phyloP scores from a whole-genome alignment of 2,329 filamentous ascomycete genomes.

The Fusarium sublunatum region DNA sequence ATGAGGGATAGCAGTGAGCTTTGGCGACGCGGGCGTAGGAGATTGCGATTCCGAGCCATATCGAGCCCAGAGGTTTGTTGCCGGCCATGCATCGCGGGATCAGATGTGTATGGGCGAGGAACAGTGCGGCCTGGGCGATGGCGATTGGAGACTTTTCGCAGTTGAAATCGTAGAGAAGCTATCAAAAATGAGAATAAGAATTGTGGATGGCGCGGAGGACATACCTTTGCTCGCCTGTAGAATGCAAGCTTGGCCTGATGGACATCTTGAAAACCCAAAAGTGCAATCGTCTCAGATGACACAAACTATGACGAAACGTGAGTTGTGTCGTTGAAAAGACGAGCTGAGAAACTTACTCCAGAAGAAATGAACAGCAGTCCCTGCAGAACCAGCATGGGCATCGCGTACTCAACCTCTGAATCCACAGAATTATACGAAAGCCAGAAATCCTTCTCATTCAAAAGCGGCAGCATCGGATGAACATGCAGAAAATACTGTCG shows the following conservation, averaged over 20 bases:
- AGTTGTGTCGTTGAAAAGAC: background rate
- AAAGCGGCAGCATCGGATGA: constrained; percentile 45
- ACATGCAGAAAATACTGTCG: constrained; percentile 47
- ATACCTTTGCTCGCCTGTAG: constrained; percentile 42
- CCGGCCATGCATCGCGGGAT: constrained; percentile 43
- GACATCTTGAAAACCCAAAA: constrained; percentile 37
- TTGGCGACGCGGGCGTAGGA: constrained; percentile 42
- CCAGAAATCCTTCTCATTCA: constrained; percentile 45
- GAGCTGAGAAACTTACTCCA: constrained; percentile 14
- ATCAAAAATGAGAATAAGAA: background rate
- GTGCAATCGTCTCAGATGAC: constrained; percentile 31
- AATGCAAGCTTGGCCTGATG: constrained; percentile 43
- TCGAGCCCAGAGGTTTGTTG: constrained; percentile 42
- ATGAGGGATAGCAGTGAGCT: constrained; percentile 39
- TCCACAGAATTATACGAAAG: constrained; percentile 35
- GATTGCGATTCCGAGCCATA: constrained; percentile 44
- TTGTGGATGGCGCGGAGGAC: fast-evolving
- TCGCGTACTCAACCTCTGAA: constrained; percentile 7
- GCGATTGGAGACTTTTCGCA: constrained; percentile 41
- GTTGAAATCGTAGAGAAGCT: constrained; percentile 45
- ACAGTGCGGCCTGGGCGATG: constrained; percentile 40
- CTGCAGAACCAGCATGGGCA: constrained; percentile 41
- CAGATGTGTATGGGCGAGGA: constrained; percentile 42
- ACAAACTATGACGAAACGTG: constrained; percentile 25
- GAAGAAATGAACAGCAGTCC: constrained; percentile 41